Evolutionary conservation across 805 yeast genomes (phyloP), one percentile per base, ranked within the genome.

Genomic region (Lachancea nothofagi): DNA sequence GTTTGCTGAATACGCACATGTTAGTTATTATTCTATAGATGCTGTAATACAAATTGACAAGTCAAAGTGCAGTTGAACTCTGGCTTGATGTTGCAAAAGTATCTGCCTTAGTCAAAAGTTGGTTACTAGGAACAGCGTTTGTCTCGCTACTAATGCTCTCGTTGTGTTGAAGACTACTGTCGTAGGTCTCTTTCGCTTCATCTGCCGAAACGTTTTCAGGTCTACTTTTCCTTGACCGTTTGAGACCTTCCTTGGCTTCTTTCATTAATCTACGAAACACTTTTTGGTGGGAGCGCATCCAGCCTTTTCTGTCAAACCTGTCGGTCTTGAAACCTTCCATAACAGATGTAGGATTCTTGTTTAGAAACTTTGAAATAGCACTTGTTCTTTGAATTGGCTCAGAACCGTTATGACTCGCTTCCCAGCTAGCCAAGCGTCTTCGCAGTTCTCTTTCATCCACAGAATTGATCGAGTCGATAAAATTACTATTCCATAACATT

Each of bases 401-500:
- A 2, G 50, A 25, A 15, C 35, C 33, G 26, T 43, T 50, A 19
- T 51, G 57, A 5, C 65, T 49, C 7, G 56, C 57, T 52, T 87
- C 96, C 94, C 94, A 83, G 50, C 77, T 76, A 17, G 62, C 57
- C 27, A 89, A 66, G 37, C 72, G 72, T 38, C 71, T 75, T 34
- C 75, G 66, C 35, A 89, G 58, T 4, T 74, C 72, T 27, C 66
- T 62, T 17, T 77, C 78, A 19, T 75, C 61, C 3, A 74, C 74
- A 0, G 95, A 96, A 22, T 67, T 69, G 25, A 73, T 64, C 5
- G 88, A 73, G 54, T 87, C 96, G 30, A 79, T 47, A 33, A 56
- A 71, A 53, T 87, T 87, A 9, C 95, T 80, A 54, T 89, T 89
- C 78, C 80, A 83, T 8, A 87, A 54, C 23, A 79, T 75, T 41